Evolutionary conservation across 305 asterid genomes (phyloP).

Genomic region (Plantago rigida): DNA sequence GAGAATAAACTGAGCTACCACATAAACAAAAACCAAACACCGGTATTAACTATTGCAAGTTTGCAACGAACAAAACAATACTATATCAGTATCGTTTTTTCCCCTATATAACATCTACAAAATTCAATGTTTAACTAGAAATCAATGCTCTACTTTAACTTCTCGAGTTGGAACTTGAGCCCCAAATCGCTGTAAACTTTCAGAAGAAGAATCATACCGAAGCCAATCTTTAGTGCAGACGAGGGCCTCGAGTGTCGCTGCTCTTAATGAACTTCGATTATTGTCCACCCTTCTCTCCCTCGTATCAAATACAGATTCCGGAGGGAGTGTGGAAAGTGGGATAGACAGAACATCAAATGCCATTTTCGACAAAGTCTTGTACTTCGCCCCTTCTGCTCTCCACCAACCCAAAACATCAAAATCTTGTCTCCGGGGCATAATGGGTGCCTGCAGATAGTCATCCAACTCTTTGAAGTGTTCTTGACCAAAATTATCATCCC

Average conservation of each 20-base stretch:
- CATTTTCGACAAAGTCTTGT: conserved; percentile 58
- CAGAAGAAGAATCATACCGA: conserved; percentile 30
- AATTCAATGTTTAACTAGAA: conserved; percentile 24
- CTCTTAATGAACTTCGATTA: conserved; percentile 39
- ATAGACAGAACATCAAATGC: conserved; percentile 67
- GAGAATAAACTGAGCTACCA: too few species aligned
- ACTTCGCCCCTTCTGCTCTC: conserved; percentile 41
- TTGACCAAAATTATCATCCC: conserved; percentile 43
- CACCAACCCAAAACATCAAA: conserved; percentile 86
- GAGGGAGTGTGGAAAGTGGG: conserved; percentile 48
- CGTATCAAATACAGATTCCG: conserved; percentile 49
- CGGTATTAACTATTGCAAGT: conserved; percentile 7
- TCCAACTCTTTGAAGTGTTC: conserved; percentile 49
- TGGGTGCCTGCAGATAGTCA: conserved; percentile 54
- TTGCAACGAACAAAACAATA: conserved; percentile 33
- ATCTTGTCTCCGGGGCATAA: conserved; percentile 54
- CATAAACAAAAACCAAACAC: too few species aligned
- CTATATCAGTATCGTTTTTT: conserved; percentile 16
- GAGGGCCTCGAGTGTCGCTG: conserved; percentile 49
- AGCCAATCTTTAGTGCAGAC: conserved; percentile 78
- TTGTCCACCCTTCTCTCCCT: conserved; percentile 42
- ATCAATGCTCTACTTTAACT: conserved; percentile 33
- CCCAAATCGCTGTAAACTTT: conserved; percentile 16
- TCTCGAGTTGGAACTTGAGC: conserved; percentile 20
- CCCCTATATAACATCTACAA: conserved; percentile 30